Base-by-base conservation (phyloP, 768 basidiomycete genomes). In the Steccherinum ochraceum region DNA sequence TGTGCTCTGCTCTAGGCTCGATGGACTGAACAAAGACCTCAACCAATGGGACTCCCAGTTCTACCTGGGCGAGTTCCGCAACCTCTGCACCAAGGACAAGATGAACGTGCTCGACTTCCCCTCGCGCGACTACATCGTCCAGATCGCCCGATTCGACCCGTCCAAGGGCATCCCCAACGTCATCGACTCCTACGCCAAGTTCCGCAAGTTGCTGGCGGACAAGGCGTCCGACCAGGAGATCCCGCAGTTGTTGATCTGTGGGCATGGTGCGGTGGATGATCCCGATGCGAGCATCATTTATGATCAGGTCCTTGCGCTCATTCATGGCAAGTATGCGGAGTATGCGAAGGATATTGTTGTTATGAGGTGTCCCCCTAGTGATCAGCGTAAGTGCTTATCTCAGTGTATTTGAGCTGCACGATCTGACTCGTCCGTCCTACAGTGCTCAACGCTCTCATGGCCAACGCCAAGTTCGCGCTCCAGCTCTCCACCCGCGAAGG, bases 61-160 rank as follows among this genome's bases (percentile, higher is more conserved):
- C 71, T 92, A 92, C 72, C 90, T 92, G 87, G 84, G 86, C 66
- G 86, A 88, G 67, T 91, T 92, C 80, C 80, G 87, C 56, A 76
- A 68, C 62, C 68, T 89, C 45, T 92, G 89, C 58, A 68, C 69
- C 44, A 86, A 83, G 64, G 87, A 91, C 64, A 89, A 84, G 72
- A 91, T 89, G 88, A 60, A 71, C 58, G 84, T 87, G 62, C 77
- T 92, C 42, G 66, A 74, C 40, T 92, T 89, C 89, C 89, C 89
- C 27, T 65, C 67, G 23, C 84, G 93, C 46, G 86, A 92, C 10
- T 96, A 96, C 68, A 67, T 96, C 57, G 76, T 93, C 24, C 94
- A 97, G 65, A 72, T 97, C 53, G 93, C 93, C n/a, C 85, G 93
- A 24, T 97, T 96, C 69, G 93, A 96, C 67, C 93, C 92, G 48